These are phyloP conservation scores for Polyporus arcularius DNA, from an alignment of 768 basidiomycete species.

Conservation along the genomic window DNA sequence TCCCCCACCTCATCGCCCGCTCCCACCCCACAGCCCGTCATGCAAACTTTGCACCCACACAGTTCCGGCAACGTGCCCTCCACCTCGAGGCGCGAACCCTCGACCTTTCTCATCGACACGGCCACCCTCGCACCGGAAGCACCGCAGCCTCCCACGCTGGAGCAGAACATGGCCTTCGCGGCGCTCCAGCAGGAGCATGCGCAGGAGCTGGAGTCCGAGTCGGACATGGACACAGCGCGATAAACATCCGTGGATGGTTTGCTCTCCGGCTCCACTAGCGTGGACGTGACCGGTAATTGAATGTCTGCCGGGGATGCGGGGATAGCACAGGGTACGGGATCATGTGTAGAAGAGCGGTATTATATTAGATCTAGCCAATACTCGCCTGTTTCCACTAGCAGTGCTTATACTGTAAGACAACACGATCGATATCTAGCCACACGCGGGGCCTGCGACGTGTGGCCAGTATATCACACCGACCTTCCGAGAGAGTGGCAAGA, in stretches of 20 bases:
- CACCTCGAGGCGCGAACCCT: conserved; percentile 29
- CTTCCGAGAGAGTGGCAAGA: neutral
- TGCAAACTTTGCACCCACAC: conserved; percentile 29
- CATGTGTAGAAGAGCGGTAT: conserved; percentile 5
- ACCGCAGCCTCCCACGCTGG: conserved; percentile 66
- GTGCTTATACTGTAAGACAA: conserved; percentile 14
- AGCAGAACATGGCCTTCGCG: conserved; percentile 85
- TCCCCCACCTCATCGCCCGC: conserved; percentile 36
- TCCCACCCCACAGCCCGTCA: conserved; percentile 18
- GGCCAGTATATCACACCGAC: neutral
- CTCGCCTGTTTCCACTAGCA: conserved; percentile 10
- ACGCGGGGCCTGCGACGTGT: neutral
- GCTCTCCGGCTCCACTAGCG: neutral
- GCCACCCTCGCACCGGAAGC: conserved; percentile 42
- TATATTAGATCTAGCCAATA: conserved; percentile 2
- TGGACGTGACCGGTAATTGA: neutral
- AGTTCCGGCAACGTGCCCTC: conserved; percentile 4
- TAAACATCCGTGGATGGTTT: neutral
- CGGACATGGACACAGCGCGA: conserved; percentile 11
- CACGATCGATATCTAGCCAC: neutral
- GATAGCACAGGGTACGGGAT: neutral
- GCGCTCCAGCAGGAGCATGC: conserved; percentile 41
- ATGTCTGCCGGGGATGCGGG: neutral
- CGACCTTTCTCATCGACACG: conserved; percentile 40
- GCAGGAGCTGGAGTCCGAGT: neutral